phyloP scores from a whole-genome alignment of 129 eudicot genomes.

The Gnaphalium uliginosum region DNA sequence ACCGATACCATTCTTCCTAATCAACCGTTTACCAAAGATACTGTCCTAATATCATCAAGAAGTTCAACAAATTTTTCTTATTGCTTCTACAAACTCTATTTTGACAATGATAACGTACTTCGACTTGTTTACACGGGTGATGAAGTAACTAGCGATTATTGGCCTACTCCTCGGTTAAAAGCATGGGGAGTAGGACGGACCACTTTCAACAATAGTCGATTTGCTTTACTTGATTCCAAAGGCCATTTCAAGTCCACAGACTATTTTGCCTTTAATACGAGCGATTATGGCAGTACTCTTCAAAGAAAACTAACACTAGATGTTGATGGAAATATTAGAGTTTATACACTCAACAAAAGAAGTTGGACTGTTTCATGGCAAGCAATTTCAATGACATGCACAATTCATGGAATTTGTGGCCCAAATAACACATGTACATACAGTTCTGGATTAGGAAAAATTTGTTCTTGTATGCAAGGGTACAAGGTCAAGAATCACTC shows the following conservation, averaged over 20 bases:
- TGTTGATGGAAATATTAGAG: constrained; percentile 9
- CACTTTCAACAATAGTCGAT: constrained; percentile 1
- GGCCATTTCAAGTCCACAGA: neutral
- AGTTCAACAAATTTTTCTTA: neutral
- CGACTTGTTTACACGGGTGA: neutral
- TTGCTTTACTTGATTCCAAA: neutral
- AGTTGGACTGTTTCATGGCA: constrained; percentile 7
- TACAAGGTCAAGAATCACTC: neutral
- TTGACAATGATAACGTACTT: neutral
- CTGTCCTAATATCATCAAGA: neutral
- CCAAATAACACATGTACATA: constrained; percentile 35
- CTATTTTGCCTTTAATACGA: neutral
- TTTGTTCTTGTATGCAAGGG: neutral
- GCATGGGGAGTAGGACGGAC: neutral
- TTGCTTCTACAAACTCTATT: neutral
- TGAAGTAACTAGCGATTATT: neutral
- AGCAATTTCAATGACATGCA: neutral
- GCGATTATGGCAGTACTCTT: neutral
- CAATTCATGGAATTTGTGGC: constrained; percentile 47
- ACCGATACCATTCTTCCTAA: neutral
- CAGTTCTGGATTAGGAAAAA: neutral
- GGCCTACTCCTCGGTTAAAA: neutral
- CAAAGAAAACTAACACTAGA: constrained; percentile 4
- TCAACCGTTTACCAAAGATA: neutral
- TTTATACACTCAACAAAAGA: neutral